Percentiles rank a stretch among this genome's conserved stretches.
phyloP scores from a whole-genome alignment of 1,284 basidiomycete genomes.

The Ceratobasidium sp. region DNA sequence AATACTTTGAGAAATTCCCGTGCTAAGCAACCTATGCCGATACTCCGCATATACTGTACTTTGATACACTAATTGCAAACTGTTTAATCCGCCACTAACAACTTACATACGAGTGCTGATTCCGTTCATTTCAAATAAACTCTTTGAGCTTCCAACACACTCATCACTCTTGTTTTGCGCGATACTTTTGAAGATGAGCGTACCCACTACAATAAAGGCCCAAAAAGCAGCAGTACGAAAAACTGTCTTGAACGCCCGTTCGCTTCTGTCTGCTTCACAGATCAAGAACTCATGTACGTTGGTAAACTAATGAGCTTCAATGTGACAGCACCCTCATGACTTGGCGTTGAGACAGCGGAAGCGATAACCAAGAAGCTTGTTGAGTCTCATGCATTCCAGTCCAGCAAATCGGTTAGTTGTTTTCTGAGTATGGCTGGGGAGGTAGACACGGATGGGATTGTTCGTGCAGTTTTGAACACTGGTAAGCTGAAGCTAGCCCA shows the following conservation, averaged over 20 bases:
- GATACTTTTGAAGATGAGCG: not conserved
- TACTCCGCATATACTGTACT: not conserved
- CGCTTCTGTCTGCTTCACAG: slow-evolving; percentile 7
- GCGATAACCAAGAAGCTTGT: slow-evolving; percentile 40
- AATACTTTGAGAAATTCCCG: slow-evolving; percentile 35
- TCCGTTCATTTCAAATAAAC: not conserved
- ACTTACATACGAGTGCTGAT: too few relatives aligned
- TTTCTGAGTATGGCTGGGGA: slow-evolving; percentile 46
- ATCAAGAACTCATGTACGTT: slow-evolving; percentile 29
- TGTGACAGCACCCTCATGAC: not conserved
- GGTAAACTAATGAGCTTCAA: too few relatives aligned
- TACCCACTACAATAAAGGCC: slow-evolving; percentile 21
- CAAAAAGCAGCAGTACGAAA: slow-evolving; percentile 33
- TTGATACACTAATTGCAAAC: not conserved
- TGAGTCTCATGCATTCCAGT: slow-evolving; percentile 36
- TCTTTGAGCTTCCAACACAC: not conserved
- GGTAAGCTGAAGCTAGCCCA: not conserved
- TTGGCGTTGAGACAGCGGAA: slow-evolving; percentile 34
- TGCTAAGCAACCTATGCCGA: not conserved
- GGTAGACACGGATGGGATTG: slow-evolving; percentile 45
- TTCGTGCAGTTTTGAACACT: slow-evolving; percentile 32
- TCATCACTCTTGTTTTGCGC: not conserved
- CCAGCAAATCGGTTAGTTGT: slow-evolving; percentile 45
- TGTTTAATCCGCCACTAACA: too few relatives aligned
- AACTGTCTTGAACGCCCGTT: slow-evolving; percentile 25